phyloP scores from a whole-genome alignment of 2,329 filamentous ascomycete species.

The Verticillium dahliae region DNA sequence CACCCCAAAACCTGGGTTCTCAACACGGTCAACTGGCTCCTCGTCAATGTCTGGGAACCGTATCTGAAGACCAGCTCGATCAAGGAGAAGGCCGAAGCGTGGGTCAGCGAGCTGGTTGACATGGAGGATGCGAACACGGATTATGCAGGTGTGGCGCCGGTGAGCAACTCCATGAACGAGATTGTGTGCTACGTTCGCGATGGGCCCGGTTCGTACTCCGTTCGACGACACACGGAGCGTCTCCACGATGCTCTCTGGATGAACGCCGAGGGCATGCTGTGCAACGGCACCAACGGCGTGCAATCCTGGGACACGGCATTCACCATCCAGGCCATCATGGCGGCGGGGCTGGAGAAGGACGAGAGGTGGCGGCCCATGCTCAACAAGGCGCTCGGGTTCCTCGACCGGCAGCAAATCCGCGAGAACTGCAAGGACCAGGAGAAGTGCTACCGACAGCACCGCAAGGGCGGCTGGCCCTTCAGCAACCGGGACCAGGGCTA shows the following conservation, averaged over 20 bases:
- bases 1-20: slow-evolving; percentile 86
- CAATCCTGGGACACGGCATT: slow-evolving; percentile 97
- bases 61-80: slow-evolving; percentile 63
- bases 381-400: slow-evolving; percentile 71
- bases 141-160: slow-evolving; percentile 78
- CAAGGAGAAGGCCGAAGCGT: slow-evolving; percentile 67
- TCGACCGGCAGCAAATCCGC: slow-evolving; percentile 86
- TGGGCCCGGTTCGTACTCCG: slow-evolving; percentile 65
- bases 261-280: slow-evolving; percentile 85
- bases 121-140: slow-evolving; percentile 94
- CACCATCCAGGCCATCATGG: slow-evolving; percentile 73
- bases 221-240: slow-evolving; percentile 72
- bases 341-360: slow-evolving; percentile 71
- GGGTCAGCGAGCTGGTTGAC: slow-evolving; percentile 75
- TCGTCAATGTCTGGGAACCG: slow-evolving; percentile 76
- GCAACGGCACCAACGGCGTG: slow-evolving; percentile 96
- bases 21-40: slow-evolving; percentile 68
- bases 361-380: slow-evolving; percentile 79
- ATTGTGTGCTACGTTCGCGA: slow-evolving; percentile 78
- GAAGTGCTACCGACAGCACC: slow-evolving; percentile 78
- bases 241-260: slow-evolving; percentile 87
- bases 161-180: slow-evolving; percentile 88
- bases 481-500: slow-evolving; percentile 91
- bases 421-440: slow-evolving; percentile 74
- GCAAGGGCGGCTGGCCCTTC: slow-evolving; percentile 94